Conservation (phyloP, 495 filamentous ascomycete genomes). For the Talaromyces wortmannii region DNA sequence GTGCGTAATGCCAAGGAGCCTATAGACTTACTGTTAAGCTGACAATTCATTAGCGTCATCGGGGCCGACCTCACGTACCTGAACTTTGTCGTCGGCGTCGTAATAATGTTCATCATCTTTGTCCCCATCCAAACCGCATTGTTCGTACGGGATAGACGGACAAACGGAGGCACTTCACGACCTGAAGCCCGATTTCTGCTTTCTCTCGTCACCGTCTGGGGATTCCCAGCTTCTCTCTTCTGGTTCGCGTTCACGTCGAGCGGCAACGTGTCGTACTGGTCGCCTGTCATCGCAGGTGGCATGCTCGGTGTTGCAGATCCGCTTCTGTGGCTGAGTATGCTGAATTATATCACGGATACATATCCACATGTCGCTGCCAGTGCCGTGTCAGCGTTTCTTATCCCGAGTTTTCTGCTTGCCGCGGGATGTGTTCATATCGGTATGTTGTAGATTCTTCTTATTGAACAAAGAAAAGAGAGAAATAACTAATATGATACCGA, state of each 20-base stretch:
- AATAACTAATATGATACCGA: not conserved
- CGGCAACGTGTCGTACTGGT: constrained; percentile 27
- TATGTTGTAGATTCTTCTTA: not conserved
- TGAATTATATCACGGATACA: constrained; percentile 31
- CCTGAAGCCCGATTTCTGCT: constrained; percentile 31
- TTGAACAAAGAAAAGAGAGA: too few relatives aligned
- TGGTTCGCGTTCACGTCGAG: constrained; percentile 30
- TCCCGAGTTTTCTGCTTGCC: constrained; percentile 26
- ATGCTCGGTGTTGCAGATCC: constrained; percentile 27
- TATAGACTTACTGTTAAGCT: not conserved
- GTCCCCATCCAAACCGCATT: constrained; percentile 29
- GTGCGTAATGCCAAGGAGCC: constrained; percentile 9
- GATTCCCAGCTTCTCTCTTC: constrained; percentile 26
- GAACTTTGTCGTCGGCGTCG: constrained; percentile 27
- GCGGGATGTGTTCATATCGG: constrained; percentile 26
- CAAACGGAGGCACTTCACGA: constrained; percentile 16
- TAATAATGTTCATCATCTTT: constrained; percentile 24
- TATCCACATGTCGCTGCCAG: constrained; percentile 29
- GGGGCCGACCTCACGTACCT: constrained; percentile 28
- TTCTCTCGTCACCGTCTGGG: constrained; percentile 26
- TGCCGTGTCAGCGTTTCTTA: constrained; percentile 31
- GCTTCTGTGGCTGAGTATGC: constrained; percentile 26
- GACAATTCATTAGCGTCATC: constrained; percentile 16
- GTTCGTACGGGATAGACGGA: constrained; percentile 20
- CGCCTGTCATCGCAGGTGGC: constrained; percentile 23